Evolutionary conservation across 805 yeast genomes (phyloP), one percentile per base, ranked within the genome.

Genomic region (Priceomyces fermenticarens): DNA sequence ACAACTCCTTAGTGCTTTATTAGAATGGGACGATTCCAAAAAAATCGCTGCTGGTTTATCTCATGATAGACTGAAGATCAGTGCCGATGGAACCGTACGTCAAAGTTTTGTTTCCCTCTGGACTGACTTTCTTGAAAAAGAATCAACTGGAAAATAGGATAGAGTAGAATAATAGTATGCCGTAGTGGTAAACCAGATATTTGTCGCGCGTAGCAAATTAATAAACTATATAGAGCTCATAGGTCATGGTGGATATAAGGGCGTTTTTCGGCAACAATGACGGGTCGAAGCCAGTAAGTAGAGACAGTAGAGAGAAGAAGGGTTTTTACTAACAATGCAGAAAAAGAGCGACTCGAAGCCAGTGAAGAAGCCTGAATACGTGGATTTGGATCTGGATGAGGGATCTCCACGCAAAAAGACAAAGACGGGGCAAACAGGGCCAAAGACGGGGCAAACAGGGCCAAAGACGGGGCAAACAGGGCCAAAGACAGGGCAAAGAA

Each of bases 11-110:
- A 77, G 96, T 9, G 86, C 87, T 44, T 82, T 84, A 49, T 70
- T 93, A 43, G 84, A 78, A 43, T 93, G 99, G 99, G 91, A 85
- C 60, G 93, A 88, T 37, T 81, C 77, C 33, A 81, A 85, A 58
- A 81, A 77, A 53, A 67, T 79, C 16, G 85, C 82, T 45, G 95
- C 95, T 1, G 96, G 96, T 0, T 63, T 88, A 39, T 56, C 77
- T 23, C 75, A 72, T 45, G 39, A 45, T 41, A 48, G 48, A 33
- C 15, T 47, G 14, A 38, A 16, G 68, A 65, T 43, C 57, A 26
- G 35, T 36, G 42, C 20, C 40, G 53, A 32, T 36, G 52, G 46
- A 34, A 57, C 57, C 2, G 59, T 62, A 8, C 67, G 76, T 46
- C 62, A 77, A 53, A 78, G 80, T 47, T 83, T 85, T 63, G 86